Evolutionary conservation across 1,284 basidiomycete genomes (phyloP).

Genomic region (Ceratobasidium theobromae): DNA sequence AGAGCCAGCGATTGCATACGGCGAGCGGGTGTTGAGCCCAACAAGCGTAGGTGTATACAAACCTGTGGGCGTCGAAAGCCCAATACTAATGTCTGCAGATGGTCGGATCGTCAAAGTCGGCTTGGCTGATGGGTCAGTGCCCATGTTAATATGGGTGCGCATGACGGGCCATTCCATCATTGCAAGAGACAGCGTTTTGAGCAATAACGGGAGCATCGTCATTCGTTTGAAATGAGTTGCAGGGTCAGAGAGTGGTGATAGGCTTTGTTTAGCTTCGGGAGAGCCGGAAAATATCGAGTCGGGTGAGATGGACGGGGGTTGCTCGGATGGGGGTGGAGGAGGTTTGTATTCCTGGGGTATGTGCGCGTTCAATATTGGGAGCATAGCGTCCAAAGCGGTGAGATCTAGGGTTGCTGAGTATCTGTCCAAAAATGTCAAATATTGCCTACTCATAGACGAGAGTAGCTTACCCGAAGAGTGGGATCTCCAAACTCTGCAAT

Average conservation of each 20-base stretch:
- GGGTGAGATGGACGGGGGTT: slow-evolving; percentile 52
- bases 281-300: slow-evolving; percentile 49
- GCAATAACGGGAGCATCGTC: slow-evolving; percentile 81
- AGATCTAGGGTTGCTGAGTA: slow-evolving; percentile 83
- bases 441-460: not conserved
- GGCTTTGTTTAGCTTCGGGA: slow-evolving; percentile 44
- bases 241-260: slow-evolving; percentile 39
- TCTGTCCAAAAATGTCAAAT: slow-evolving; percentile 42
- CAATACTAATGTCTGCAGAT: slow-evolving; percentile 70
- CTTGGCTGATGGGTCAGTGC: slow-evolving; percentile 44
- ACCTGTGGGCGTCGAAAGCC: slow-evolving; percentile 78
- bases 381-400: slow-evolving; percentile 69
- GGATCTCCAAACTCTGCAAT: slow-evolving; percentile 69
- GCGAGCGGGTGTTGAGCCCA: slow-evolving; percentile 57
- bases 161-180: slow-evolving; percentile 85
- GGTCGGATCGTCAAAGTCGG: slow-evolving; percentile 70
- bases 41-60: slow-evolving; percentile 84
- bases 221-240: slow-evolving; percentile 61
- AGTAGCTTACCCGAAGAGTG: slow-evolving; percentile 68
- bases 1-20: slow-evolving; percentile 66
- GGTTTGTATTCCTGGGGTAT: slow-evolving; percentile 68
- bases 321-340: slow-evolving; percentile 44
- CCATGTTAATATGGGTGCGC: slow-evolving; percentile 65
- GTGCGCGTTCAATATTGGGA: slow-evolving; percentile 67
- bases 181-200: slow-evolving; percentile 81